phyloP scores from a whole-genome alignment of 306 rosid genomes.

The Sindora glabra region DNA sequence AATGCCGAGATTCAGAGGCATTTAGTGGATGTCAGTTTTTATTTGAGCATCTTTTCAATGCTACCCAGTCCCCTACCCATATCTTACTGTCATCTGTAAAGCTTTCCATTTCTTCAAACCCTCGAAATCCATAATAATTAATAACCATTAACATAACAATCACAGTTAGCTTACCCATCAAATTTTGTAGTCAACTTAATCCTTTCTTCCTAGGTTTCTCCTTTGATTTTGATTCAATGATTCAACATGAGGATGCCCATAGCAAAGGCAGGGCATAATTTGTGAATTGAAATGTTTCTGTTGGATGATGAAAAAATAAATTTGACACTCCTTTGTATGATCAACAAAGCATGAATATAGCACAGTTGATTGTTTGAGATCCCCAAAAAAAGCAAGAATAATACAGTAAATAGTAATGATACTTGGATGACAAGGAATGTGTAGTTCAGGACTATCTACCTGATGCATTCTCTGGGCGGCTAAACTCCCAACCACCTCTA shows the following conservation, averaged over 20 bases:
- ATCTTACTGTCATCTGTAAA: no score
- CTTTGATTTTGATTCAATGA: no score
- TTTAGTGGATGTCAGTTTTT: no score
- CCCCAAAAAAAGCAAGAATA: background rate
- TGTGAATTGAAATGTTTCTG: background rate
- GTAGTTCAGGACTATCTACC: constrained; percentile 23
- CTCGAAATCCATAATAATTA: no score
- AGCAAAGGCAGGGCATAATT: background rate
- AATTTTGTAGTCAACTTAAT: background rate
- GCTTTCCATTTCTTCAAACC: no score
- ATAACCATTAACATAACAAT: no score
- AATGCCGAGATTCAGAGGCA: no score
- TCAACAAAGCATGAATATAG: background rate
- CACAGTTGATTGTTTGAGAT: background rate
- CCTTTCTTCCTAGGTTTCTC: background rate
- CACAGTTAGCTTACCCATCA: background rate
- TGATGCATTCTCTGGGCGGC: constrained; percentile 66
- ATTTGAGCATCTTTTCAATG: no score
- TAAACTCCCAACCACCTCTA: constrained; percentile 94
- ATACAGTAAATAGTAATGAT: background rate
- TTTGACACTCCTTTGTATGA: background rate
- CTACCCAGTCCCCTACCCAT: no score
- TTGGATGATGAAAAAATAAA: background rate
- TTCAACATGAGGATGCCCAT: background rate
- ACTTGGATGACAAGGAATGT: background rate